A percentile compares a stretch with the other conserved stretches of the same genome.
These are phyloP conservation scores for Glebionis coronaria DNA, from an alignment of 129 eudicot species.

Conservation along the genomic window DNA sequence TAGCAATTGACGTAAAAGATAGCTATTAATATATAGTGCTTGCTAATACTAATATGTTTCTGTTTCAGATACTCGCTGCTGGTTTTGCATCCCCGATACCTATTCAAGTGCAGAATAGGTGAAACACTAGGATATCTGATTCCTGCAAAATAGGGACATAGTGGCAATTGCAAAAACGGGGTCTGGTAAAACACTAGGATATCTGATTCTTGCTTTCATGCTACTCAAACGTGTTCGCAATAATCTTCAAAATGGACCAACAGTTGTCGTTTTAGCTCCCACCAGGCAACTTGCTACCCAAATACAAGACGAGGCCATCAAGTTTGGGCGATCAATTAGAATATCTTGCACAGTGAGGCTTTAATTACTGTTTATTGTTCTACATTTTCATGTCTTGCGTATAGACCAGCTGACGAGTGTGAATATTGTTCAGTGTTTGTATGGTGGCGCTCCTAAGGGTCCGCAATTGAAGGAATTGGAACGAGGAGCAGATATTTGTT, in stretches of 20 bases:
- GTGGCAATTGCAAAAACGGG: slow-evolving; percentile 99
- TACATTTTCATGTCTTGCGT: not conserved
- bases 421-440: slow-evolving; percentile 59
- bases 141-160: slow-evolving; percentile 68
- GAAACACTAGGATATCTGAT: too few species aligned
- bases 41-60: slow-evolving; percentile 17
- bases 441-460: slow-evolving; percentile 93
- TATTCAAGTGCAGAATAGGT: slow-evolving; percentile 97
- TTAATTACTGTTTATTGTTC: not conserved
- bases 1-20: not conserved
- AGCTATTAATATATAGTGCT: slow-evolving; percentile 7
- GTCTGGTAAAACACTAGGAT: slow-evolving; percentile 96
- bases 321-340: slow-evolving; percentile 85
- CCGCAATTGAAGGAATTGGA: slow-evolving; percentile 81
- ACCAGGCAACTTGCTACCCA: slow-evolving; percentile 95
- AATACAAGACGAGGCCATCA: slow-evolving; percentile 87
- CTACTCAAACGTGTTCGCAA: too few species aligned
- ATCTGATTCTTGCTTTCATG: slow-evolving; percentile 84
- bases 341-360: slow-evolving; percentile 74
- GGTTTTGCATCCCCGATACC: too few species aligned
- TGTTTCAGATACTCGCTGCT: slow-evolving; percentile 67
- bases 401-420: not conserved
- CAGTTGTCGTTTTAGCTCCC: slow-evolving; percentile 86
- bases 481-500: slow-evolving; percentile 84
- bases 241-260: slow-evolving; percentile 82